Evolutionary conservation across 805 yeast genomes (phyloP), one percentile per base, ranked within the genome.

Genomic region (Teunomyces kruisii): DNA sequence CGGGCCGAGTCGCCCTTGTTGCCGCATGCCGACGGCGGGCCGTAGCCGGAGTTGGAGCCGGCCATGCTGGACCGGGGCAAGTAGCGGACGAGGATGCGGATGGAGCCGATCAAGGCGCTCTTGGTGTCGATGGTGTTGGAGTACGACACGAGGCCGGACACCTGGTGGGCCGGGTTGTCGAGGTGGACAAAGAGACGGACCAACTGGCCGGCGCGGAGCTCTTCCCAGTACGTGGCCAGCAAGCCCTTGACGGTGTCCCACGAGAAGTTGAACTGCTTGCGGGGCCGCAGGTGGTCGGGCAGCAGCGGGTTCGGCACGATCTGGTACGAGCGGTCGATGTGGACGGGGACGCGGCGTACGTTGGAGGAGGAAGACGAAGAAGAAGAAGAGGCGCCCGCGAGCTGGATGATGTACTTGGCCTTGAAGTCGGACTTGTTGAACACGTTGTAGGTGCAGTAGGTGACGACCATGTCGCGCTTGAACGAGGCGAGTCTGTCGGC

Each of bases 391-490:
- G n/a, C n/a, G 10, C 51, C 50, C 8, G 31, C 28, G 40, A 46
- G 27, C 14, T 55, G 53, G 5, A 77, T 57, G 14, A 76, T 67
- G 47, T 59, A 79, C 76, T 56, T 81, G 61, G 54, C 89, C 80
- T 97, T 73, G 32, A 91, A 67, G 61, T 92, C 99, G 4, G 84
- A 76, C 44, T 76, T 76, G 31, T 81, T 70, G 56, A 94, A 88
- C 14, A 84, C 75, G 62, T 94, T 91, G 68, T 82, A 88, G 12
- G 83, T 65, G 61, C 89, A 84, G 51, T 74, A 81, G 0, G 88
- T 82, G 16, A 77, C 77, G 40, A 61, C 59, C 38, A 76, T 48
- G 54, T 65, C 50, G 45, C 57, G 13, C 58, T 55, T 27, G 61
- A 58, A 10, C 10, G 32, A 15, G 22, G 17, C 32, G 28, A 32